These are phyloP conservation scores for Exophiala mesophila DNA, from an alignment of 2,329 filamentous ascomycete species.

Conservation along the genomic window DNA sequence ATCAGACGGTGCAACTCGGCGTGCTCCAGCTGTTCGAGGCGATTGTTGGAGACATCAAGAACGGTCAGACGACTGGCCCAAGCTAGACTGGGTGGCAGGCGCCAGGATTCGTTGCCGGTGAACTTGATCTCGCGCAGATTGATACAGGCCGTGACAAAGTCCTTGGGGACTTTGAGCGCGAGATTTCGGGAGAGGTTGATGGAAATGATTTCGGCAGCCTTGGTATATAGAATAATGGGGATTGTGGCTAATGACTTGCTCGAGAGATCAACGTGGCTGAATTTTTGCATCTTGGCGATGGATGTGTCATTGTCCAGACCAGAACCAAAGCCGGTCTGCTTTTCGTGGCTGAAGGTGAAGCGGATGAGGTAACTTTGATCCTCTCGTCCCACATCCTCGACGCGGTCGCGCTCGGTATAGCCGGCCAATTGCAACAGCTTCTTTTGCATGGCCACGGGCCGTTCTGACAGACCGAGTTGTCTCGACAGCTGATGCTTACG, in stretches of 20 bases:
- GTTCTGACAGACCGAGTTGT: slow-evolving; percentile 71
- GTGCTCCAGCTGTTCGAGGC: slow-evolving; percentile 78
- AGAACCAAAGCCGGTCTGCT: slow-evolving; percentile 74
- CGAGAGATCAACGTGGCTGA: slow-evolving; percentile 88
- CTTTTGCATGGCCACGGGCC: slow-evolving; percentile 88
- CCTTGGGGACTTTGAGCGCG: slow-evolving; percentile 85
- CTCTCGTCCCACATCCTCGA: slow-evolving; percentile 91
- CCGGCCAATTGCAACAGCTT: slow-evolving; percentile 84
- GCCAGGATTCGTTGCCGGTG: slow-evolving; percentile 86
- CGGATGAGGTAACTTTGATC: slow-evolving; percentile 96
- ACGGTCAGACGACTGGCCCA: slow-evolving; percentile 77
- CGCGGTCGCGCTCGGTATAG: slow-evolving; percentile 76
- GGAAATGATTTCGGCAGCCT: slow-evolving; percentile 86
- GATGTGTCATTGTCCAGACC: slow-evolving; percentile 71
- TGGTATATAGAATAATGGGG: slow-evolving; percentile 87
- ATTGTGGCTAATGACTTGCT: slow-evolving; percentile 90
- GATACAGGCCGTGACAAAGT: slow-evolving; percentile 91
- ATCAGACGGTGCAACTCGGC: slow-evolving; percentile 72
- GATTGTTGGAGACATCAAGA: slow-evolving; percentile 92
- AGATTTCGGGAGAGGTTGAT: slow-evolving; percentile 91
- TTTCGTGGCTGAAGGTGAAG: slow-evolving; percentile 88
- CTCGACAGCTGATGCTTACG: slow-evolving; percentile 86
- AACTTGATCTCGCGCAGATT: slow-evolving; percentile 93
- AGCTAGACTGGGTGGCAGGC: slow-evolving; percentile 76
- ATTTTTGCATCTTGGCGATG: slow-evolving; percentile 77